Conservation (phyloP, 495 filamentous ascomycete genomes). For the Penicillium pulvis region DNA sequence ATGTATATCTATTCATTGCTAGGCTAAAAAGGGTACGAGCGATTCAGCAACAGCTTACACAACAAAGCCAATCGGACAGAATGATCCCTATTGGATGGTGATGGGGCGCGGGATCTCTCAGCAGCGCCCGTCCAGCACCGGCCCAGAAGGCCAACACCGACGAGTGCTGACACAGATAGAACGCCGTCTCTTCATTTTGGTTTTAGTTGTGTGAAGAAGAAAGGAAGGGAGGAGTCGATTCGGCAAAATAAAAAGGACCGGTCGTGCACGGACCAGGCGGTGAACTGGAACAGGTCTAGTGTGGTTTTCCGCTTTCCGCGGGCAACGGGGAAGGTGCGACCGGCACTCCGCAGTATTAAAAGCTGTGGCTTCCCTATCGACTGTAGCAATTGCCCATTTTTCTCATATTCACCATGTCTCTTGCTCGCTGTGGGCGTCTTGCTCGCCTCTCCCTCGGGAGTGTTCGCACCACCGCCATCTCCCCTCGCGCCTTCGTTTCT, state of each 20-base stretch:
- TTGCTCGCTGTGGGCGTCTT: slow-evolving; percentile 46
- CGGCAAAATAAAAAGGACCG: slow-evolving; percentile 21
- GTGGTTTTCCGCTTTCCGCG: slow-evolving; percentile 42
- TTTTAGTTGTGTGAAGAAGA: slow-evolving; percentile 57
- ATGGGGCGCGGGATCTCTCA: slow-evolving; percentile 51
- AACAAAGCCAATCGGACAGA: slow-evolving; percentile 52
- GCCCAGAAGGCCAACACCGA: slow-evolving; percentile 33
- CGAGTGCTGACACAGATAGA: slow-evolving; percentile 49
- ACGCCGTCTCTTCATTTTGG: slow-evolving; percentile 56
- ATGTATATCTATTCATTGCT: background rate
- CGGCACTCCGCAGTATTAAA: slow-evolving; percentile 25
- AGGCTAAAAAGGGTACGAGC: background rate
- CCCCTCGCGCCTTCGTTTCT: slow-evolving; percentile 26
- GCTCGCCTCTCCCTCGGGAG: slow-evolving; percentile 42
- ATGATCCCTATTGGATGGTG: slow-evolving; percentile 52
- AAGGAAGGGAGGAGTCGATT: slow-evolving; percentile 23
- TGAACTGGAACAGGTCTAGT: slow-evolving; percentile 32
- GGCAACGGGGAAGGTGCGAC: slow-evolving; percentile 41
- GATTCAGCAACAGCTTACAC: slow-evolving; percentile 20
- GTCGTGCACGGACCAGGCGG: slow-evolving; percentile 34
- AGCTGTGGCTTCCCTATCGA: slow-evolving; percentile 28
- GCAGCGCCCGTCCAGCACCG: slow-evolving; percentile 49
- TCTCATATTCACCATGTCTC: slow-evolving; percentile 34
- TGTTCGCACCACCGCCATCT: slow-evolving; percentile 26
- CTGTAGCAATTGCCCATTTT: slow-evolving; percentile 9